Evolutionary conservation across 2,329 filamentous ascomycete genomes (phyloP).

Genomic region (Monosporascus sp.): DNA sequence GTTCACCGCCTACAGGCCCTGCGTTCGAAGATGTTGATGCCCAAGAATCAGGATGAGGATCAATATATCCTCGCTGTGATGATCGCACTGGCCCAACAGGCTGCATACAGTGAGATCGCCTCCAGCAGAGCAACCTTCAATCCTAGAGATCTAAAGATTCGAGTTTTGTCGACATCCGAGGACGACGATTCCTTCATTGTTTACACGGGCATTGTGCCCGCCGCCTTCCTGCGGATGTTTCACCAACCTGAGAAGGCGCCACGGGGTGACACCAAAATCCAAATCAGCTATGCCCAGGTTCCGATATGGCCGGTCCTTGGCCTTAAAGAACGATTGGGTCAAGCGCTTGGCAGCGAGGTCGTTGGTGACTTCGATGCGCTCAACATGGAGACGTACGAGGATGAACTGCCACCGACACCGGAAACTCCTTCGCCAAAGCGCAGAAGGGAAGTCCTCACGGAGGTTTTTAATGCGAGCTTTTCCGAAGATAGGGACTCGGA

Average conservation of each 20-base stretch:
- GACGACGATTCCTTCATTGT: conserved; percentile 47
- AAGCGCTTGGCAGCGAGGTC: conserved; percentile 45
- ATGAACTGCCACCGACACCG: conserved; percentile 18
- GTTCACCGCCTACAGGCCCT: conserved; percentile 42
- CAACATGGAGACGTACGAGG: conserved; percentile 41
- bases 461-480: conserved; percentile 26
- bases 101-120: conserved; percentile 37
- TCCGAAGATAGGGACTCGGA: conserved; percentile 21
- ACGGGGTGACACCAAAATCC: conserved; percentile 29
- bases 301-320: conserved; percentile 51
- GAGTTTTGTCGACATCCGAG: conserved; percentile 41
- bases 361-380: conserved; percentile 38
- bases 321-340: conserved; percentile 48
- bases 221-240: conserved; percentile 44
- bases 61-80: conserved; percentile 47
- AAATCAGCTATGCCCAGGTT: conserved; percentile 42
- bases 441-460: conserved; percentile 19
- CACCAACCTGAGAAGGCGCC: conserved; percentile 40
- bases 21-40: conserved; percentile 41
- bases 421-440: conserved; percentile 14
- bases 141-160: conserved; percentile 41
- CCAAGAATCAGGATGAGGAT: conserved; percentile 45
- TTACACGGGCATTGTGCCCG: conserved; percentile 45
- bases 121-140: conserved; percentile 8
- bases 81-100: conserved; percentile 51